Evolutionary conservation across 1,284 basidiomycete genomes (phyloP).

Genomic region (Pterulicium gracile): DNA sequence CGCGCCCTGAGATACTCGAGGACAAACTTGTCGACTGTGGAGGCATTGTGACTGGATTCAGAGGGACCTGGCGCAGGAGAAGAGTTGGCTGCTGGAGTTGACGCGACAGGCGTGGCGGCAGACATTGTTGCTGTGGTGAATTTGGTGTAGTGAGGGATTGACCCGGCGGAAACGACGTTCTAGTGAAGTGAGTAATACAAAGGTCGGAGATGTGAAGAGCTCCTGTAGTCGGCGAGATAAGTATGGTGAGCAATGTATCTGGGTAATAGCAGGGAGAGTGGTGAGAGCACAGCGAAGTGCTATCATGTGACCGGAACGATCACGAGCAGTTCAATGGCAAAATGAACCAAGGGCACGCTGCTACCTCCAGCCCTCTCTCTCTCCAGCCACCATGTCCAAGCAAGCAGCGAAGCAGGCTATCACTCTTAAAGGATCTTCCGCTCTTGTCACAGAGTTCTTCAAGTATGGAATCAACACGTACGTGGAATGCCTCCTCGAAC

Average conservation of each 20-base stretch:
- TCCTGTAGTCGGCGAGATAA: too few species aligned
- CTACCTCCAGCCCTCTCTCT: background rate
- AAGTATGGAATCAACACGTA: conserved; percentile 95
- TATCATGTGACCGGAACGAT: too few species aligned
- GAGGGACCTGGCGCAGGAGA: conserved; percentile 26
- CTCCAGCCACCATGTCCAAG: conserved; percentile 12
- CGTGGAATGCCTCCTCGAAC: conserved; percentile 19
- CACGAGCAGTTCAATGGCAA: too few species aligned
- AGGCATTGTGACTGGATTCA: conserved; percentile 25
- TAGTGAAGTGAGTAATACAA: too few species aligned
- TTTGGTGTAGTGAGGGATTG: too few species aligned
- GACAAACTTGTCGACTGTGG: conserved; percentile 50
- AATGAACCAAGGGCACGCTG: too few species aligned
- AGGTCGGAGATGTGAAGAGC: too few species aligned
- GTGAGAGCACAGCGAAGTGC: too few species aligned
- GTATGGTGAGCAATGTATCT: too few species aligned
- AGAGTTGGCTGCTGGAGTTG: conserved; percentile 23
- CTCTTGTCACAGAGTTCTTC: conserved; percentile 98
- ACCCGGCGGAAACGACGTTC: too few species aligned
- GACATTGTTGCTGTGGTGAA: background rate
- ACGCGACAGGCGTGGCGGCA: background rate
- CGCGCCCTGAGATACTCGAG: conserved; percentile 79
- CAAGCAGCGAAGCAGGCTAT: conserved; percentile 71
- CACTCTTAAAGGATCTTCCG: conserved; percentile 91
- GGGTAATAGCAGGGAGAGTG: too few species aligned